These are phyloP conservation scores for Rubroshorea leprosula DNA, from an alignment of 345 rosid genomes.

Conservation along the genomic window DNA sequence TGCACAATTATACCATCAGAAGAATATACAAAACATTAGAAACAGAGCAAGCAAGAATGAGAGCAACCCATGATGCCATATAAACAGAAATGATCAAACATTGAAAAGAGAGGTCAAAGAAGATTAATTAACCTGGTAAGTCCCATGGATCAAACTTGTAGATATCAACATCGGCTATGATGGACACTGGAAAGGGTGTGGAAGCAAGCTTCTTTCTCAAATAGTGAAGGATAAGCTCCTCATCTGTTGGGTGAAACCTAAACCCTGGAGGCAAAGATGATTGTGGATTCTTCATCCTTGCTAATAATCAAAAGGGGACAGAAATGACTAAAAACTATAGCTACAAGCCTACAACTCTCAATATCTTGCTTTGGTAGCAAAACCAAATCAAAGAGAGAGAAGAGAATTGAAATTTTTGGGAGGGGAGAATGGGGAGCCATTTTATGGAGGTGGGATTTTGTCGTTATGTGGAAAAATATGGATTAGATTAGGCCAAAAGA, in stretches of 20 bases:
- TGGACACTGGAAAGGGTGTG: slow-evolving; percentile 58
- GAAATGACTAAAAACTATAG: too few relatives aligned
- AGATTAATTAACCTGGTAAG: slow-evolving; percentile 47
- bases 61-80: neutral
- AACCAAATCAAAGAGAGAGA: slow-evolving; percentile 18
- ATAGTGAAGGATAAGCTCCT: slow-evolving; percentile 93
- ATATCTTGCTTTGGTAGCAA: slow-evolving; percentile 5
- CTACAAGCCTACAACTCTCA: too few relatives aligned
- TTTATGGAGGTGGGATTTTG: slow-evolving; percentile 67
- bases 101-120: neutral
- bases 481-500: slow-evolving; percentile 31
- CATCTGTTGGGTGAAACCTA: slow-evolving; percentile 96
- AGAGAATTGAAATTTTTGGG: slow-evolving; percentile 64
- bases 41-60: too few relatives aligned
- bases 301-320: too few relatives aligned
- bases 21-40: neutral
- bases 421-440: slow-evolving; percentile 35
- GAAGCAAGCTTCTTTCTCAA: slow-evolving; percentile 61
- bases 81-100: neutral
- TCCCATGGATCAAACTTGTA: slow-evolving; percentile 98
- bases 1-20: slow-evolving; percentile 3
- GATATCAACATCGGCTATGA: slow-evolving; percentile 91
- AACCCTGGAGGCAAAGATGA: slow-evolving; percentile 88
- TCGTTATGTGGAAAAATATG: slow-evolving; percentile 29
- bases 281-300: slow-evolving; percentile 68